Conservation (phyloP, 495 filamentous ascomycete genomes). For the Penicillium dipodomyicola region DNA sequence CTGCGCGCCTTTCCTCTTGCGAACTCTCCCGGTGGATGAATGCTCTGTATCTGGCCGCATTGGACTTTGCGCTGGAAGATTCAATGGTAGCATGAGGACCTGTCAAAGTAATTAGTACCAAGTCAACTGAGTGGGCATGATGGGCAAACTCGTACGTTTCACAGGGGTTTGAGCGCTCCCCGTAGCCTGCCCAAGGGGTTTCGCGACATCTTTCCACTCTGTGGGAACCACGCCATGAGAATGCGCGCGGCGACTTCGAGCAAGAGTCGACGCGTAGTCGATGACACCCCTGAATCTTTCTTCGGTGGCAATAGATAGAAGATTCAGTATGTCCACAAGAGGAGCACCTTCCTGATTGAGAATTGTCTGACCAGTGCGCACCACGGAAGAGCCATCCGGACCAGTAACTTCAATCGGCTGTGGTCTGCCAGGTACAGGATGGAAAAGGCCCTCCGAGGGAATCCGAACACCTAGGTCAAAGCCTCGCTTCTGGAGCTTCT, state of each 20-base stretch:
- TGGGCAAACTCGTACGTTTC: conserved; percentile 53
- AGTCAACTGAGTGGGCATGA: not conserved
- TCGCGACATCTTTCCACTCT: conserved; percentile 68
- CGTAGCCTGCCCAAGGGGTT: conserved; percentile 31
- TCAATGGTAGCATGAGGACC: conserved; percentile 34
- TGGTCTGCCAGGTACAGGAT: conserved; percentile 47
- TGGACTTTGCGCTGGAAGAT: conserved; percentile 20
- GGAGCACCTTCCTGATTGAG: conserved; percentile 64
- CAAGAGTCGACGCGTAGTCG: conserved; percentile 65
- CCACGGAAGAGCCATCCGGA: conserved; percentile 53
- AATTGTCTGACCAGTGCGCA: conserved; percentile 57
- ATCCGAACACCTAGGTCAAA: conserved; percentile 60
- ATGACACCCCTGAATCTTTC: conserved; percentile 66
- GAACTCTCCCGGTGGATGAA: conserved; percentile 36
- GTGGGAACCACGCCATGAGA: conserved; percentile 67
- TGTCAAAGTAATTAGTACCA: conserved; percentile 22
- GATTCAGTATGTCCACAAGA: conserved; percentile 69
- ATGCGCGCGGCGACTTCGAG: conserved; percentile 63
- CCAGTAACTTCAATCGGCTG: conserved; percentile 54
- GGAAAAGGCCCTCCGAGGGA: conserved; percentile 60
- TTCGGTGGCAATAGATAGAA: conserved; percentile 72
- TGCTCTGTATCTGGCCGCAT: conserved; percentile 36
- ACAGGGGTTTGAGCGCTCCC: conserved; percentile 50
- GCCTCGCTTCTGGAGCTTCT: conserved; percentile 46
- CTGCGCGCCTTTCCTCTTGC: conserved; percentile 52